Base-by-base conservation (phyloP, 1,139 yeast genomes). In the Hemisphaericaspora xylofermentans region DNA sequence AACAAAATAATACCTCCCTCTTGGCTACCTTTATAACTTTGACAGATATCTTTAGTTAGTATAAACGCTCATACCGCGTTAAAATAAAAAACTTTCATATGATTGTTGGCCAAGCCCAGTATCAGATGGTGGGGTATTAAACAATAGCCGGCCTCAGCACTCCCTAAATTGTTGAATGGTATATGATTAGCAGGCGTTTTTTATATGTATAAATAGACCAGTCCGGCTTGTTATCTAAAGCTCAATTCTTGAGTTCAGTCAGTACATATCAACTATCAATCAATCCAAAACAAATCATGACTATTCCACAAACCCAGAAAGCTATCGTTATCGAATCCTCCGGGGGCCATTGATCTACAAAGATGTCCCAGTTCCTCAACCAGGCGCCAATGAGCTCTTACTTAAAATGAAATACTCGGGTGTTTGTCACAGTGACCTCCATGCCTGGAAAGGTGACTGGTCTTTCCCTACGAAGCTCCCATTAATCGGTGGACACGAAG, bases 401-500 rank as follows among this genome's bases (percentile, higher is more conserved):
- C 65, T 82, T 68, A 76, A 81, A 56, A 76, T 82, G 59, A 74
- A 75, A 63, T 82, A 77, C 67, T 76, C 84, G 19, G 85, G 85
- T 56, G 84, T 80, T 36, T 80, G 85, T 61, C 85, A 79, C 65
- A 78, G 84, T 34, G 85, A 80, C 56, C 70, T 82, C 60, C 87
- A 81, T 63, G 85, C 84, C 50, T 80, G 84, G 84, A 76, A 80
- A 61, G 86, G 85, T 50, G 87, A 82, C 64, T 82, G 85, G 85
- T 84, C 85, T 43, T 63, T 80, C 53, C 68, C 67, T 42, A 76
- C 81, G 49, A 82, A 82, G 63, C 70, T 79, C 48, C 88, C 88
- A 17, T 67, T 82, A 51, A 87, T 83, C 41, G 89, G 88, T 49
- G 94, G 94, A 56, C 94, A 85, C 72, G 94, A 85, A 67, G 93